Conservation (phyloP, 257 asterid species). For the Capsicum baccatum region DNA sequence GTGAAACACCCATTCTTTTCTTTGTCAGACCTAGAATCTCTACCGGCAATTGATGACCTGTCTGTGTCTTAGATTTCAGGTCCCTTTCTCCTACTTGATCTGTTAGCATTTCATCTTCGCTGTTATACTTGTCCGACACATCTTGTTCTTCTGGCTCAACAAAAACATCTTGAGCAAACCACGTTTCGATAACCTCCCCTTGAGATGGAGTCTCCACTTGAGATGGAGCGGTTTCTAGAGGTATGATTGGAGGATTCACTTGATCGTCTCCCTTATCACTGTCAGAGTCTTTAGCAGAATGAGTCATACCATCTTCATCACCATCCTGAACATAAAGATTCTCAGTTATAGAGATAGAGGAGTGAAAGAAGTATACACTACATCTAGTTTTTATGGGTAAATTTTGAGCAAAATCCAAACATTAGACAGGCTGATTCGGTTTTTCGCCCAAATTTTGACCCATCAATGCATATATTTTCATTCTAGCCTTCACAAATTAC, state of each 20-base stretch:
- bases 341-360: neutral
- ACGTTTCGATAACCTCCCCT: conserved; percentile 71
- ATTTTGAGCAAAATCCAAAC: too few species aligned
- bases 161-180: conserved; percentile 94
- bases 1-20: neutral
- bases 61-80: conserved; percentile 34
- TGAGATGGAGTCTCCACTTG: conserved; percentile 50
- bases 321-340: conserved; percentile 41
- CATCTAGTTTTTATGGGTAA: neutral
- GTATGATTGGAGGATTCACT: conserved; percentile 80
- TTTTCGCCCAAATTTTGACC: neutral
- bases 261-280: conserved; percentile 54
- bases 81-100: conserved; percentile 33
- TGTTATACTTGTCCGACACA: conserved; percentile 50
- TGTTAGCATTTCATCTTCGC: conserved; percentile 77
- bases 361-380: neutral
- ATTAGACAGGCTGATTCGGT: neutral
- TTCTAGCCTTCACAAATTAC: neutral
- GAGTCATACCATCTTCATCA: conserved; percentile 43
- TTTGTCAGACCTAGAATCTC: neutral
- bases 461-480: neutral
- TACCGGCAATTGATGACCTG: conserved; percentile 30
- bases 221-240: conserved; percentile 45
- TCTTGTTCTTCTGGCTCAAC: conserved; percentile 62
- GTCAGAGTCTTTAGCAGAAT: conserved; percentile 75